These are phyloP conservation scores for Cladosporium halotolerans DNA, from an alignment of 2,329 filamentous ascomycete species.

Conservation along the genomic window DNA sequence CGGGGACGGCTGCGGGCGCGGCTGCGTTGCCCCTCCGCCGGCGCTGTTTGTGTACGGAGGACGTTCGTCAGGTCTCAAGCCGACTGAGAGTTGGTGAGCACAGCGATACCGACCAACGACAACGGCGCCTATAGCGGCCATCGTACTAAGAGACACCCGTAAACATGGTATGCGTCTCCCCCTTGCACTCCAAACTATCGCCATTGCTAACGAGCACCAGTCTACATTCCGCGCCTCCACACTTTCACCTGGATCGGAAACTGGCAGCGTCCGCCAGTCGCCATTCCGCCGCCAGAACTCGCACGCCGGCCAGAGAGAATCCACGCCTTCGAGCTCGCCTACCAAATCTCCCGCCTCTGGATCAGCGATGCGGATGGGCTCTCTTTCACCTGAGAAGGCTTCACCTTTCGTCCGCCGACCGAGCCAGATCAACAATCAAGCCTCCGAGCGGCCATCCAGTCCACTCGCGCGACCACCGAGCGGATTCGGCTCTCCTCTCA, in stretches of 20 bases:
- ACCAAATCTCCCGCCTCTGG: conserved; percentile 13
- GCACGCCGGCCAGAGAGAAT: conserved; percentile 29
- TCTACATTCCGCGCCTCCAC: conserved; percentile 10
- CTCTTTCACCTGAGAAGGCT: conserved; percentile 20
- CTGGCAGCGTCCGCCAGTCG: conserved; percentile 20
- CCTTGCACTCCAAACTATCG: not conserved
- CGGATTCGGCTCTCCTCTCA: conserved; percentile 21
- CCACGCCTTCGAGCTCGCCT: conserved; percentile 20
- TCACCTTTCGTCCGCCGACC: conserved; percentile 31
- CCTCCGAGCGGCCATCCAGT: conserved; percentile 26
- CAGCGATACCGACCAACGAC: not conserved
- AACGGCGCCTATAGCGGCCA: conserved; percentile 3
- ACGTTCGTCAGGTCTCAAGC: not conserved
- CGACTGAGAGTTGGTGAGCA: not conserved
- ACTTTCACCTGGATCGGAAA: conserved; percentile 4
- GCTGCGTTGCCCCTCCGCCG: conserved; percentile 1
- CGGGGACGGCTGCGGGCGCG: not conserved
- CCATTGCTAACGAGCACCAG: conserved; percentile 1
- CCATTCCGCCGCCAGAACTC: conserved; percentile 34
- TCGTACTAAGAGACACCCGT: not conserved
- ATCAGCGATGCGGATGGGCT: not conserved
- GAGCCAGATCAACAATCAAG: conserved; percentile 26
- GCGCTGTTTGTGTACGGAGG: not conserved
- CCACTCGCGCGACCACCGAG: conserved; percentile 31
- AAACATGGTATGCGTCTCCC: conserved; percentile 7